phyloP scores from a whole-genome alignment of 1,284 basidiomycete species.

The Spongiforma sp. region DNA sequence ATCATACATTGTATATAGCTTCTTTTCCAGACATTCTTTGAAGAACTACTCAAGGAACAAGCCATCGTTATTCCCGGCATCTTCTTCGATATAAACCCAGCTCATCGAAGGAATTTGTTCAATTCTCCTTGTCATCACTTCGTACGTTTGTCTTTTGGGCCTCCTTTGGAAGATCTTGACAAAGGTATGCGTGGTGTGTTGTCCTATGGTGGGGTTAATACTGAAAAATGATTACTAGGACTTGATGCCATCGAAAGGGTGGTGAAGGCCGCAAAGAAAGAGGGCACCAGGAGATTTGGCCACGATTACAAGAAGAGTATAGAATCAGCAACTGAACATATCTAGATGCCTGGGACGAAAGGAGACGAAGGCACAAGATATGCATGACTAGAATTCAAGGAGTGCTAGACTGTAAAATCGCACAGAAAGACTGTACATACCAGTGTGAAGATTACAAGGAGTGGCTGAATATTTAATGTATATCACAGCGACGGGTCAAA shows the following conservation, averaged over 20 bases:
- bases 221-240: constrained; percentile 46
- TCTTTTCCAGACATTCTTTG: constrained; percentile 81
- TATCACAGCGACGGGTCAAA: constrained; percentile 61
- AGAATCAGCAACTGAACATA: constrained; percentile 39
- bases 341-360: constrained; percentile 17
- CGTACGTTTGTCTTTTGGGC: constrained; percentile 88
- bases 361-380: background rate
- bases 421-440: too few relatives aligned
- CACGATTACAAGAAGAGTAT: constrained; percentile 71
- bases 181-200: constrained; percentile 55
- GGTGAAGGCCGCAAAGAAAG: constrained; percentile 69
- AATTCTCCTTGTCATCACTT: constrained; percentile 92
- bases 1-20: constrained; percentile 2
- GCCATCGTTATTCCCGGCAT: constrained; percentile 91
- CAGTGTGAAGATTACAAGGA: background rate
- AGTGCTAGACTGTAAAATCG: too few relatives aligned
- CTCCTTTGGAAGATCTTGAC: constrained; percentile 82
- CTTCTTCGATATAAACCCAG: constrained; percentile 89
- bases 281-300: constrained; percentile 64
- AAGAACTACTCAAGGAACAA: constrained; percentile 91
- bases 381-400: background rate
- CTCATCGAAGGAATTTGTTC: constrained; percentile 87
- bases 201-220: constrained; percentile 5
- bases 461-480: background rate
- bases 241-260: constrained; percentile 87